Evolutionary conservation across 1,284 basidiomycete genomes (phyloP).

Genomic region (Coniferiporia sulphurascens): DNA sequence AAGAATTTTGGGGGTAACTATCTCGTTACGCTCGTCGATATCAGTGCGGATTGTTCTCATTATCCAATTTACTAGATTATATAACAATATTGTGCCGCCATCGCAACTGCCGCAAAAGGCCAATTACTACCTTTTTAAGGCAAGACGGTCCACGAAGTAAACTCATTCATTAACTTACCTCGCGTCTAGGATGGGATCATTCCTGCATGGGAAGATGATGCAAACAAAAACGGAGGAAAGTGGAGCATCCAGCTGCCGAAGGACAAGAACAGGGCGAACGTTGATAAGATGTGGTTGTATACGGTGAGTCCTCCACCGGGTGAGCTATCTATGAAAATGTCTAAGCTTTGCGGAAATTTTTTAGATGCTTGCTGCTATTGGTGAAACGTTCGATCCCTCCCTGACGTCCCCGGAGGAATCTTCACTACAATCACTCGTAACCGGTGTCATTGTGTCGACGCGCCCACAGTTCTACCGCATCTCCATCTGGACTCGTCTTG

Average conservation of each 20-base stretch:
- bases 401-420: constrained; percentile 47
- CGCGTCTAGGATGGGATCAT: constrained; percentile 79
- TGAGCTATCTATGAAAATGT: constrained; percentile 7
- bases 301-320: constrained; percentile 54
- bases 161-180: not conserved
- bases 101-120: constrained; percentile 91
- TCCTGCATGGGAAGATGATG: constrained; percentile 94
- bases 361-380: constrained; percentile 95
- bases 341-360: constrained; percentile 2
- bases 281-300: constrained; percentile 98
- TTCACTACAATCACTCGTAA: constrained; percentile 69
- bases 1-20: constrained; percentile 94
- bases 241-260: constrained; percentile 98
- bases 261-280: constrained; percentile 81
- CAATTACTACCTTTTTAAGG: constrained; percentile 99
- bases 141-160: constrained; percentile 24
- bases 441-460: constrained; percentile 92
- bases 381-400: constrained; percentile 91
- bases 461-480: constrained; percentile 95
- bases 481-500: constrained; percentile 93
- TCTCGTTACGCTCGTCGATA: not conserved
- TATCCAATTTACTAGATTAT: constrained; percentile 51
- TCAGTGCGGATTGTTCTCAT: not conserved
- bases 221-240: constrained; percentile 95
- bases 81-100: constrained; percentile 98